phyloP scores from a whole-genome alignment of 2,329 filamentous ascomycete species.

The Aspergillus candidus region DNA sequence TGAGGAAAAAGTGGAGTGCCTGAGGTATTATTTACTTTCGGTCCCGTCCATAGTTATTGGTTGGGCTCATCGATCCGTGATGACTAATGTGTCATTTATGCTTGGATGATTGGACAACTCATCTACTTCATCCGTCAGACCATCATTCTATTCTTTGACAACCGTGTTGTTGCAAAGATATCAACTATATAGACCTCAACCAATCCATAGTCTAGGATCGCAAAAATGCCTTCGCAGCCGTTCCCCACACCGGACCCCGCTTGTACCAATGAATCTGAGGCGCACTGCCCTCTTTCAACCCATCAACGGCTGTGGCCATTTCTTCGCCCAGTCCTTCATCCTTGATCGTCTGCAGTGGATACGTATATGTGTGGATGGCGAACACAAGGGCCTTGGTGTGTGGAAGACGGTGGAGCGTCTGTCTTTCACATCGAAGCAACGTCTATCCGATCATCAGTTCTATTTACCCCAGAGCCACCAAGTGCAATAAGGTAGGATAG shows the following conservation, averaged over 20 bases:
- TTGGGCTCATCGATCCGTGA: too few species aligned
- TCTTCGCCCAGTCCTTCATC: conserved; percentile 51
- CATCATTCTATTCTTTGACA: too few species aligned
- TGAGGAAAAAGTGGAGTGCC: too few species aligned
- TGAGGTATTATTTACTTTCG: too few species aligned
- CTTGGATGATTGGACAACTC: too few species aligned
- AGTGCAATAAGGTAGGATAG: neutral
- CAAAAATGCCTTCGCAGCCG: conserved; percentile 49
- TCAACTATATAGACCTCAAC: neutral
- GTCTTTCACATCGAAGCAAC: conserved; percentile 52
- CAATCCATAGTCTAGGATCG: conserved; percentile 14
- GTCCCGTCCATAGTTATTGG: too few species aligned
- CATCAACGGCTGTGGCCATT: conserved; percentile 54
- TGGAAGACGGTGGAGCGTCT: conserved; percentile 57
- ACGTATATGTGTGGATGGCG: conserved; percentile 58
- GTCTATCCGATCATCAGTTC: conserved; percentile 32
- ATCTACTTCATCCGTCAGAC: too few species aligned
- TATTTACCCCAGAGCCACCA: neutral
- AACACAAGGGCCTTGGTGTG: conserved; percentile 52
- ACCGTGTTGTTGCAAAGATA: too few species aligned
- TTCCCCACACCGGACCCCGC: conserved; percentile 50
- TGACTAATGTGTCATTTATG: too few species aligned
- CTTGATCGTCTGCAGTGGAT: conserved; percentile 50
- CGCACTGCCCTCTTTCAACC: conserved; percentile 51
- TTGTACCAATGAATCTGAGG: conserved; percentile 57